Evolutionary conservation across 108 stramenopile genomes (phyloP), one percentile per base, ranked within the genome.

Genomic region (Bacterosira constricta): DNA sequence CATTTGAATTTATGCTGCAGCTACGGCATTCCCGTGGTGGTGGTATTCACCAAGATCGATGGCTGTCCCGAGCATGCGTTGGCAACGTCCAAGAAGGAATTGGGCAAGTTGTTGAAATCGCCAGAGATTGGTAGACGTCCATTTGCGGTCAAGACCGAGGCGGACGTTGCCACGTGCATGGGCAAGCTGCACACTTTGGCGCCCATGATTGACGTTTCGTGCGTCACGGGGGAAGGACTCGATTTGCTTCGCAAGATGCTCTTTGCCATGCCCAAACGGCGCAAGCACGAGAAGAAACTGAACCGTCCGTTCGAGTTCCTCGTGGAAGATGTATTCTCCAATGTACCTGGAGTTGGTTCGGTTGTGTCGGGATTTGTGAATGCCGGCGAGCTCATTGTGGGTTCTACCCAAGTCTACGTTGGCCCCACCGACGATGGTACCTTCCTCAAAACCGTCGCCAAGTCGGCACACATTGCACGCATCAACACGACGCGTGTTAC

Each of bases 11-110:
- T 99, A 23, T 97, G 96, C 56, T 93, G 95, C 70, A 97, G 96
- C 18, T 97, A 97, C 57, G 90, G 93, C 35, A 96, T 98, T 46
- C 96, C 97, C 23, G 74, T 96, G 20, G 83, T 95, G 52, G 90
- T 98, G 20, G 85, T 96, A 15, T 95, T 98, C 53, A 98, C 99
- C n/a, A 99, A 99, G 63, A 70, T 98, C 12, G 99, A 99, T 81
- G 96, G 98, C 44, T 97, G 95, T 56, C 98, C 99, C 0, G 85
- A 87, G 26, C 90, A 96, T 78, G 96, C 98, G 7, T 80, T 98
- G 29, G 83, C 96, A 73, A 90, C 91, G 49, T 98, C 96, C 13
- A 86, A 95, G 35, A 51, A 89, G 47, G 91, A 93, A 35, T 69
- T 99, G 9, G 65, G 36, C 23, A 91, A 90, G 66, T 45, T 94